Conservation (phyloP, 2,329 filamentous ascomycete genomes). For the Zasmidium cellare region DNA sequence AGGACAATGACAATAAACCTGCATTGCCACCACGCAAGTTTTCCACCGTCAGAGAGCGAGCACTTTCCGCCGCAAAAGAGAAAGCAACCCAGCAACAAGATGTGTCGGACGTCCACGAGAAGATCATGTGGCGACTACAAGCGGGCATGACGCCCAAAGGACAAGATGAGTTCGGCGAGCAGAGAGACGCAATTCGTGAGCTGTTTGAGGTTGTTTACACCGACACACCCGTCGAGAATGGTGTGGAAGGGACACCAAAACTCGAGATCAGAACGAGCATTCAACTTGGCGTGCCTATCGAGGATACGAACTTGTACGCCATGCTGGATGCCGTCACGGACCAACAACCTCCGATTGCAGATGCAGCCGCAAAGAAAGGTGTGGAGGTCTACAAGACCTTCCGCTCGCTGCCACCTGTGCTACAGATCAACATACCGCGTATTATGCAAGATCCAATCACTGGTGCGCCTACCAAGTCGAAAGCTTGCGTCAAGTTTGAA, state of each 20-base stretch:
- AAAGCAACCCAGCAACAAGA: conserved; percentile 74
- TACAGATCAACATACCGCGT: conserved; percentile 88
- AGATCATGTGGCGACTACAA: conserved; percentile 86
- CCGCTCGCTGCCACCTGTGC: conserved; percentile 64
- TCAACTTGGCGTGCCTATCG: conserved; percentile 58
- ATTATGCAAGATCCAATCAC: conserved; percentile 67
- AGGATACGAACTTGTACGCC: conserved; percentile 71
- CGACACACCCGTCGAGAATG: conserved; percentile 24
- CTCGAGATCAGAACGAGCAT: conserved; percentile 57
- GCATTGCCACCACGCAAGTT: conserved; percentile 50
- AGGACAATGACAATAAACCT: conserved; percentile 38
- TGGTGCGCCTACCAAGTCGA: conserved; percentile 66
- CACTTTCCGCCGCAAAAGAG: conserved; percentile 54
- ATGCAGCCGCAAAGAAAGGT: conserved; percentile 48
- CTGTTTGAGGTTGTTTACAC: conserved; percentile 29
- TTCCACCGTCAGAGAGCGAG: conserved; percentile 27
- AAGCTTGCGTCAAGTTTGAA: conserved; percentile 74
- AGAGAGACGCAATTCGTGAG: conserved; percentile 60
- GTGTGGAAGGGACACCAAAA: conserved; percentile 17
- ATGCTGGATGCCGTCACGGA: conserved; percentile 86
- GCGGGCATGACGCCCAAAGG: conserved; percentile 77
- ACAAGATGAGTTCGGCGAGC: conserved; percentile 68
- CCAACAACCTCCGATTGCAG: conserved; percentile 68
- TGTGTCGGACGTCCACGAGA: conserved; percentile 92
- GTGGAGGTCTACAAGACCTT: conserved; percentile 69